Evolutionary conservation across 805 yeast genomes (phyloP).

Genomic region (Sugiyamaella boreocaroliniensis): DNA sequence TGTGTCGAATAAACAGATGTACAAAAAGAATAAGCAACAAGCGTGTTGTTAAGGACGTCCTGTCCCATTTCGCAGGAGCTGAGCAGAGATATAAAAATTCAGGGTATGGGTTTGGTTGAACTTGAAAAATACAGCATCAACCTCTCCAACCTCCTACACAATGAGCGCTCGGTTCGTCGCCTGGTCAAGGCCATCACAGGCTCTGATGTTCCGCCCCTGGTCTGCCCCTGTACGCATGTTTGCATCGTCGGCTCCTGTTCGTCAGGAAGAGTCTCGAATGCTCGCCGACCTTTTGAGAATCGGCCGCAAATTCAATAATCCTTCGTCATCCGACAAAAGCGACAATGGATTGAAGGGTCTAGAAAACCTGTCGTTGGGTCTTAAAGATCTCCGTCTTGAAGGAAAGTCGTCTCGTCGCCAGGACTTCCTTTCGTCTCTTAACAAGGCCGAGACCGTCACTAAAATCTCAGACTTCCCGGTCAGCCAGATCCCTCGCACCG

Average conservation of each 20-base stretch:
- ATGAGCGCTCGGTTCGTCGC: background rate
- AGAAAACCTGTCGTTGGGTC: background rate
- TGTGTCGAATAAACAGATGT: too few species aligned
- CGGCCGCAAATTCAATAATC: background rate
- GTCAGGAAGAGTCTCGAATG: background rate
- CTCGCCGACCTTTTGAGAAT: background rate
- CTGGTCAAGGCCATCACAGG: background rate
- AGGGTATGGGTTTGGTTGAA: background rate
- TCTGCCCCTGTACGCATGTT: background rate
- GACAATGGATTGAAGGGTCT: background rate
- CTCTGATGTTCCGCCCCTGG: background rate
- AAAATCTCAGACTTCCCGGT: slow-evolving; percentile 9
- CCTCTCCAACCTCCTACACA: background rate
- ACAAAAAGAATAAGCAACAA: too few species aligned
- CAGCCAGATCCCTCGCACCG: slow-evolving; percentile 26
- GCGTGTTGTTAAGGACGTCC: background rate
- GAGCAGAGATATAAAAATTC: background rate
- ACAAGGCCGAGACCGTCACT: background rate
- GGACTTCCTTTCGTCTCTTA: background rate
- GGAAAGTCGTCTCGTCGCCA: background rate
- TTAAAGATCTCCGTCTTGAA: background rate
- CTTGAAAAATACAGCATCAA: background rate
- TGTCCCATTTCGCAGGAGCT: too few species aligned
- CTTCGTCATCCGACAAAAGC: background rate
- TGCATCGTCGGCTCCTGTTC: background rate